Percentiles rank a stretch among this genome's conserved stretches.
Evolutionary conservation across 2,329 filamentous ascomycete genomes (phyloP).

Genomic region (Berkeleyomyces rouxiae): DNA sequence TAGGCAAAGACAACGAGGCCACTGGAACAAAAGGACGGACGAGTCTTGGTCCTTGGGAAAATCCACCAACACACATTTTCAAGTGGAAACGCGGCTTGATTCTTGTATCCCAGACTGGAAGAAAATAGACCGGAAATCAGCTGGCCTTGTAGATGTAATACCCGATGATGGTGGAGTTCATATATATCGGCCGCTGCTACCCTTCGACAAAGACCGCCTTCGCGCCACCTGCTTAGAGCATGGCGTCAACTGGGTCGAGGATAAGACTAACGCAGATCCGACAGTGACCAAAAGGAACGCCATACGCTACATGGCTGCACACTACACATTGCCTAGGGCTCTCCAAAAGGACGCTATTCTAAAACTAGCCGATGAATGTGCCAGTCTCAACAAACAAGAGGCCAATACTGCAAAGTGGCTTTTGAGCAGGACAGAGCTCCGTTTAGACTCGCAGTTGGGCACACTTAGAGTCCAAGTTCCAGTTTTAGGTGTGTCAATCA

Average conservation of each 20-base stretch:
- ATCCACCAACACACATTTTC: neutral
- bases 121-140: neutral
- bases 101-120: neutral
- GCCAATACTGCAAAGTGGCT: conserved; percentile 38
- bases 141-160: conserved; percentile 15
- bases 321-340: conserved; percentile 46
- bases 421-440: conserved; percentile 12
- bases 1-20: neutral
- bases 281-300: conserved; percentile 70
- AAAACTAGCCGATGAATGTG: conserved; percentile 37
- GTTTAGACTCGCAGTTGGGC: neutral
- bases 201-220: conserved; percentile 57
- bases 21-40: neutral
- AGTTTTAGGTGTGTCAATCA: neutral
- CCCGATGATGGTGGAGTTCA: conserved; percentile 50
- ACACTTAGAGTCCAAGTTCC: neutral
- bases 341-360: conserved; percentile 50
- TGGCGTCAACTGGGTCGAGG: conserved; percentile 61
- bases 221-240: conserved; percentile 56
- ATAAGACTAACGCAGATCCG: conserved; percentile 63
- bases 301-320: conserved; percentile 43
- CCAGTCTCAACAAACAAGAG: conserved; percentile 26
- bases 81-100: neutral
- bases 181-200: conserved; percentile 52
- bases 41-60: neutral